phyloP scores from a whole-genome alignment of 768 basidiomycete species.

The Suillus paluster region DNA sequence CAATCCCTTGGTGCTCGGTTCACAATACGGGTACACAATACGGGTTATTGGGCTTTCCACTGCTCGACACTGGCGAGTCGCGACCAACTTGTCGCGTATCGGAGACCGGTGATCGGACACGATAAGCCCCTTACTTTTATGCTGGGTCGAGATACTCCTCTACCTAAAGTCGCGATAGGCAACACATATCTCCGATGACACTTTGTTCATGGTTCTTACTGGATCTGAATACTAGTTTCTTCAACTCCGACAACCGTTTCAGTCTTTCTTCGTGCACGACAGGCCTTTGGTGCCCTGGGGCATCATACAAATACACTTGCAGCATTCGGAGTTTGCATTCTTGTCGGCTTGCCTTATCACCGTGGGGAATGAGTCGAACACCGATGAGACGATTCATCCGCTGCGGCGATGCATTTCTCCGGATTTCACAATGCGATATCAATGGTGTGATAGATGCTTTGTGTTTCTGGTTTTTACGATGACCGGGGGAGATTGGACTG shows the following conservation, averaged over 20 bases:
- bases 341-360: neutral
- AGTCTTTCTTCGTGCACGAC: neutral
- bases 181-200: too few species aligned
- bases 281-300: neutral
- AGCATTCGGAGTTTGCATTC: neutral
- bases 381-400: neutral
- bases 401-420: neutral
- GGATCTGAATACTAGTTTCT: neutral
- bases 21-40: too few species aligned
- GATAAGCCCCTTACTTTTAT: too few species aligned
- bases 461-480: neutral
- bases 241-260: neutral
- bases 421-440: neutral
- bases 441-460: neutral
- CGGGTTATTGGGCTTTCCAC: too few species aligned
- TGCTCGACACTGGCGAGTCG: too few species aligned
- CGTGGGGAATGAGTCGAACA: neutral
- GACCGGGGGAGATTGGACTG: neutral
- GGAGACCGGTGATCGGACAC: too few species aligned
- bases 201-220: too few species aligned
- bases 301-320: neutral
- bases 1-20: too few species aligned
- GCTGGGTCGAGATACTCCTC: too few species aligned
- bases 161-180: too few species aligned
- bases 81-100: too few species aligned